These are phyloP conservation scores for Phytophthora pluvialis DNA, from an alignment of 352 stramenopile species.

Conservation along the genomic window DNA sequence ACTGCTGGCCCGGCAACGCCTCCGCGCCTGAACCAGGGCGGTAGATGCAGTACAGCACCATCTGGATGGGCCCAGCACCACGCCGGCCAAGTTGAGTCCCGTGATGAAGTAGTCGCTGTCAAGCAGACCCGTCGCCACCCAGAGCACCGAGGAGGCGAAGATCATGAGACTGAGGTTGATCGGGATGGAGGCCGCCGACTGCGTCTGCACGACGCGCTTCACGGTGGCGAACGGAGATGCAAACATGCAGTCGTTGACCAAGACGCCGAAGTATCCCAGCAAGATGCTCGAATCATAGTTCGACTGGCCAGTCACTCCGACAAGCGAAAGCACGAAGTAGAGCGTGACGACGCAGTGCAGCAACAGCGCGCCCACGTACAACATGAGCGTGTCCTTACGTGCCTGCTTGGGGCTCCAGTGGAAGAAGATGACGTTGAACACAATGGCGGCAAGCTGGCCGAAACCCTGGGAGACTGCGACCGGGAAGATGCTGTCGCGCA, in stretches of 20 bases:
- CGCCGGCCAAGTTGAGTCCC: slow-evolving; percentile 42
- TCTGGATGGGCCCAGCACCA: slow-evolving; percentile 46
- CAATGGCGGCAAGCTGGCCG: slow-evolving; percentile 14
- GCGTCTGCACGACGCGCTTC: slow-evolving; percentile 44
- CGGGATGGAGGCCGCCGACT: slow-evolving; percentile 50
- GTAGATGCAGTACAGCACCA: slow-evolving; percentile 59
- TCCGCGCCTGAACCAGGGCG: slow-evolving; percentile 9
- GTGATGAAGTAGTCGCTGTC: slow-evolving; percentile 52
- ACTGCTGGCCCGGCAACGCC: neutral
- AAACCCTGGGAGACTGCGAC: slow-evolving; percentile 29
- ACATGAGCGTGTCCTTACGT: slow-evolving; percentile 11
- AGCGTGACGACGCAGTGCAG: slow-evolving; percentile 29
- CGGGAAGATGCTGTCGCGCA: slow-evolving; percentile 32
- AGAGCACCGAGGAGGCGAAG: slow-evolving; percentile 52
- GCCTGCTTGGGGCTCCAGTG: slow-evolving; percentile 5
- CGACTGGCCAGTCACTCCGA: slow-evolving; percentile 32
- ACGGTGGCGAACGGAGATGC: slow-evolving; percentile 54
- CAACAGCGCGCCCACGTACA: slow-evolving; percentile 5
- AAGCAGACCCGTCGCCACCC: slow-evolving; percentile 51
- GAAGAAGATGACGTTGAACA: slow-evolving; percentile 37
- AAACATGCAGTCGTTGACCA: slow-evolving; percentile 51
- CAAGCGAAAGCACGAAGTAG: slow-evolving; percentile 43
- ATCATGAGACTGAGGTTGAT: slow-evolving; percentile 58
- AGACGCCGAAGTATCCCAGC: slow-evolving; percentile 29
- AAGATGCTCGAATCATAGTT: slow-evolving; percentile 14